These are phyloP conservation scores for Lasiodiplodia sp. DNA, from an alignment of 2,329 filamentous ascomycete species.

Conservation along the genomic window DNA sequence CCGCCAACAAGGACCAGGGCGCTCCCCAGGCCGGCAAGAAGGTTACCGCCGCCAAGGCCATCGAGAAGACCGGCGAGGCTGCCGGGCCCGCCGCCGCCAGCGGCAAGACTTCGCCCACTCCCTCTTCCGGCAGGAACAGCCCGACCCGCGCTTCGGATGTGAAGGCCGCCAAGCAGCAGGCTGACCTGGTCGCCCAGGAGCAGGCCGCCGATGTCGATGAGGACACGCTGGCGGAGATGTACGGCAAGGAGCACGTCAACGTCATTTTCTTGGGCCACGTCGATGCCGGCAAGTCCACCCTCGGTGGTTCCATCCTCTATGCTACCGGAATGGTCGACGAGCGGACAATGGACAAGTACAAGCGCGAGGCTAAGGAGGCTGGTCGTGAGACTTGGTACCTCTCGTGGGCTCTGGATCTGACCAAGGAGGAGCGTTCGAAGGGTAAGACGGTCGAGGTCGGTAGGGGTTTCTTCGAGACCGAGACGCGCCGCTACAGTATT, in stretches of 20 bases:
- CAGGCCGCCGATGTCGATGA: slow-evolving; percentile 81
- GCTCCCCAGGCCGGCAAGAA: slow-evolving; percentile 77
- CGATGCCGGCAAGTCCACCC: slow-evolving; percentile 95
- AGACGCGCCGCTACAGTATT: slow-evolving; percentile 95
- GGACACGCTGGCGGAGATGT: slow-evolving; percentile 89
- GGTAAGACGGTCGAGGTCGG: slow-evolving; percentile 99
- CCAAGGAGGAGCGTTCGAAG: slow-evolving; percentile 93
- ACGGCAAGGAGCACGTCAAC: slow-evolving; percentile 92
- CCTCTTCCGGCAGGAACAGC: slow-evolving; percentile 84
- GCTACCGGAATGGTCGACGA: slow-evolving; percentile 99
- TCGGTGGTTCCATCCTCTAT: slow-evolving; percentile 92
- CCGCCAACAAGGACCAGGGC: slow-evolving; percentile 50
- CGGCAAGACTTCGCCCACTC: slow-evolving; percentile 80
- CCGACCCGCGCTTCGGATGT: slow-evolving; percentile 65
- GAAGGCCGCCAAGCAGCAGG: slow-evolving; percentile 68
- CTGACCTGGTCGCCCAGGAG: slow-evolving; percentile 84
- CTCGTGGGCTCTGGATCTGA: slow-evolving; percentile 97
- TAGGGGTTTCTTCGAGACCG: slow-evolving; percentile 94
- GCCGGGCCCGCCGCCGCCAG: slow-evolving; percentile 54
- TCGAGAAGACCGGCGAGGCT: slow-evolving; percentile 85
- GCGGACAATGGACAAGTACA: slow-evolving; percentile 97
- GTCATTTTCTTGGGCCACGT: slow-evolving; percentile 98
- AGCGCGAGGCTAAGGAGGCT: slow-evolving; percentile 92
- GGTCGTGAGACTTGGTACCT: slow-evolving; percentile 99
- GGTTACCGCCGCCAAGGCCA: slow-evolving; percentile 84